These are phyloP conservation scores for Sinapis alba DNA, from an alignment of 441 rosid species.

Conservation along the genomic window DNA sequence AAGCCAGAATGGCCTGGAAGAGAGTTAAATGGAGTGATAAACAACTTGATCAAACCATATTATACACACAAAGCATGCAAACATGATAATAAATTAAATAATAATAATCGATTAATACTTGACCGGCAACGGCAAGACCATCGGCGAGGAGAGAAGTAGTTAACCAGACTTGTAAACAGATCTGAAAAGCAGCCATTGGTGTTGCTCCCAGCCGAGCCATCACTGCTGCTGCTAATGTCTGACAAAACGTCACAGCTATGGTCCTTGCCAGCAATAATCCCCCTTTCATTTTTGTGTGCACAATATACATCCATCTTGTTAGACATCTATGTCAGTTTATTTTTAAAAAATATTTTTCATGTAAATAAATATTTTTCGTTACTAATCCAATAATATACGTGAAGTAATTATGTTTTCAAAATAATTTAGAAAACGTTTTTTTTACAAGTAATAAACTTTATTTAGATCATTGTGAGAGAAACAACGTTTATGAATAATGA, in stretches of 20 bases:
- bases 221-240: constrained; percentile 78
- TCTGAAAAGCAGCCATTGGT: constrained; percentile 78
- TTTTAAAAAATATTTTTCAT: neutral
- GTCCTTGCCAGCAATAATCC: constrained; percentile 54
- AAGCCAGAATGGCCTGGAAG: constrained; percentile 33
- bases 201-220: constrained; percentile 70
- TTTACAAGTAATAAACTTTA: neutral
- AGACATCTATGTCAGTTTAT: neutral
- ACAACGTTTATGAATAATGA: neutral
- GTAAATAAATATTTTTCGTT: neutral
- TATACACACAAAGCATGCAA: neutral
- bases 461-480: neutral
- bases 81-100: neutral
- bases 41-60: constrained; percentile 4
- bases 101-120: too few species aligned
- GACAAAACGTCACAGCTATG: constrained; percentile 69
- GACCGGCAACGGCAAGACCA: constrained; percentile 80
- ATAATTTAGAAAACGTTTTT: neutral
- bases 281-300: constrained; percentile 37
- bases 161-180: constrained; percentile 76
- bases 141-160: constrained; percentile 78
- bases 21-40: neutral
- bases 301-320: neutral
- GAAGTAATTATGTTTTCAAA: neutral
- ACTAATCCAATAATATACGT: neutral